These are phyloP conservation scores for Populus tomentosa DNA, from an alignment of 441 rosid species.

Conservation along the genomic window DNA sequence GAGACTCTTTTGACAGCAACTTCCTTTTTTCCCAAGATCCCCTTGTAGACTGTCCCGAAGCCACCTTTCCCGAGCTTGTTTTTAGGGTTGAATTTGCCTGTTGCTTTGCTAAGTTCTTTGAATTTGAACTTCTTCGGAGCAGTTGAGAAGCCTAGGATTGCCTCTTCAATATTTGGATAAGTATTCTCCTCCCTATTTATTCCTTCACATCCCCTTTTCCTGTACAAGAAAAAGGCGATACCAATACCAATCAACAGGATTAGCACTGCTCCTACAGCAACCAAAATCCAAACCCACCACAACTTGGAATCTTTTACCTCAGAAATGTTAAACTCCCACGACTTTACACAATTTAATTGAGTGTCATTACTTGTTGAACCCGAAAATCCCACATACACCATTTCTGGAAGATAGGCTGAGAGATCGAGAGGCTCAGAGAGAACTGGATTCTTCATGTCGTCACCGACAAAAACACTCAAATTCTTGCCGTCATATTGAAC, in stretches of 20 bases:
- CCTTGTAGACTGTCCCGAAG: slow-evolving; percentile 74
- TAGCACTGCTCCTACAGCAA: slow-evolving; percentile 16
- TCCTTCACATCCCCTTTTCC: slow-evolving; percentile 23
- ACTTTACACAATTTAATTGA: slow-evolving; percentile 46
- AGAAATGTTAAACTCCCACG: slow-evolving; percentile 44
- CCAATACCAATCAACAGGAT: neutral
- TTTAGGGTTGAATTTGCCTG: slow-evolving; percentile 41
- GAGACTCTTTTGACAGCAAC: slow-evolving; percentile 65
- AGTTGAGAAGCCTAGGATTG: slow-evolving; percentile 32
- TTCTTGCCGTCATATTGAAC: slow-evolving; percentile 43
- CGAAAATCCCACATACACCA: slow-evolving; percentile 58
- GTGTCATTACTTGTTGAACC: slow-evolving; percentile 53
- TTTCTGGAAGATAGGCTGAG: slow-evolving; percentile 41
- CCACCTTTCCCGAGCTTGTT: slow-evolving; percentile 70
- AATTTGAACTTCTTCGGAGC: slow-evolving; percentile 54
- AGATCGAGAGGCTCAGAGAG: slow-evolving; percentile 43
- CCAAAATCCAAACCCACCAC: slow-evolving; percentile 33
- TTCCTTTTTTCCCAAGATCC: slow-evolving; percentile 38
- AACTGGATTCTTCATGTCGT: slow-evolving; percentile 21
- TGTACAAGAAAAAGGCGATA: slow-evolving; percentile 8
- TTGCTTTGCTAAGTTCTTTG: slow-evolving; percentile 52
- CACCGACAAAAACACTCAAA: slow-evolving; percentile 38
- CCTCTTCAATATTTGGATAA: slow-evolving; percentile 40
- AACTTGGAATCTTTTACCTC: slow-evolving; percentile 20
- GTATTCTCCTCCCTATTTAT: slow-evolving; percentile 19